Evolutionary conservation across 768 basidiomycete genomes (phyloP).

Genomic region (Dendrothele bispora): DNA sequence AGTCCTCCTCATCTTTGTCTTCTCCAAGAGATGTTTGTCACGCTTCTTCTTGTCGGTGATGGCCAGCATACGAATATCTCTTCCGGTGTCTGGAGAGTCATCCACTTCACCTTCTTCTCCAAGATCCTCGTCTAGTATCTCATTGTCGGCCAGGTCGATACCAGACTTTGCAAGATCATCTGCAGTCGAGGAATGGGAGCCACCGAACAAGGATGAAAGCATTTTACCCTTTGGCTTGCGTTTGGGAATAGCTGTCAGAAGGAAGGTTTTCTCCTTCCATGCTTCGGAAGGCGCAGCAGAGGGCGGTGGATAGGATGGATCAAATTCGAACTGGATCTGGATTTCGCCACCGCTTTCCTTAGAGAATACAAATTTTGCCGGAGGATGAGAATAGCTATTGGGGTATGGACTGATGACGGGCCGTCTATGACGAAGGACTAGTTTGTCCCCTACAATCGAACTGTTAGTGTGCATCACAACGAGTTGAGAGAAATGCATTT

Average conservation of each 20-base stretch:
- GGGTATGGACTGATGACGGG: conserved; percentile 79
- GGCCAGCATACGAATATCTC: conserved; percentile 56
- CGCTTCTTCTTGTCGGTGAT: conserved; percentile 39
- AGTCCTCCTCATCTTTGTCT: conserved; percentile 36
- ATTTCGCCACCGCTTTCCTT: conserved; percentile 57
- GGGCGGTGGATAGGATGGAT: conserved; percentile 60
- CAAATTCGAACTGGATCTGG: conserved; percentile 54
- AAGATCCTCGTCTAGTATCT: conserved; percentile 76
- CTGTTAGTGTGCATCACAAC: conserved; percentile 1
- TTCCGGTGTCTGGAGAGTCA: conserved; percentile 57
- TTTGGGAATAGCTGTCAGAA: conserved; percentile 65
- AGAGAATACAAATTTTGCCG: conserved; percentile 68
- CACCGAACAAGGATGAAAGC: conserved; percentile 51
- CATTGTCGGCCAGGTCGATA: conserved; percentile 76
- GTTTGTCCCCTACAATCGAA: conserved; percentile 49
- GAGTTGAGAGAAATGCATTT: neutral
- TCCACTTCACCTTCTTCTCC: conserved; percentile 80
- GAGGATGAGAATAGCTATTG: conserved; percentile 73
- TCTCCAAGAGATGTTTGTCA: conserved; percentile 25
- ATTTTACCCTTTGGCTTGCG: conserved; percentile 68
- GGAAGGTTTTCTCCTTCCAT: conserved; percentile 62
- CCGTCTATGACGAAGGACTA: conserved; percentile 75
- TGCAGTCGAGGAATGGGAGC: conserved; percentile 44
- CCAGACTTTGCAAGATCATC: conserved; percentile 67
- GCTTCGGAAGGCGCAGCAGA: conserved; percentile 32